Base-by-base conservation (phyloP, 805 yeast genomes). In the Metschnikowia arizonensis region DNA sequence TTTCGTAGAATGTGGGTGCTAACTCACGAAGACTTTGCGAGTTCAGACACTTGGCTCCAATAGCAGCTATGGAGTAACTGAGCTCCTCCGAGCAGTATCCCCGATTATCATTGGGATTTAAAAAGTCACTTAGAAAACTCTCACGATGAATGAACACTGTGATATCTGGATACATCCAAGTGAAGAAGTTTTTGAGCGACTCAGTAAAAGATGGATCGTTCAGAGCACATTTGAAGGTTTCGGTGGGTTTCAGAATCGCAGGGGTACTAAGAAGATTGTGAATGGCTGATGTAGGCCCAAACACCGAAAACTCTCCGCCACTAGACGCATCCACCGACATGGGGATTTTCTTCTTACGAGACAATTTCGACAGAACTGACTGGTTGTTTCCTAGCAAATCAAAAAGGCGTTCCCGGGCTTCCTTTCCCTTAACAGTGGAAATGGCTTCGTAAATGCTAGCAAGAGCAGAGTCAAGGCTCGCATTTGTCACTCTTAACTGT, bases 241-340 rank as follows among this genome's bases (percentile, higher is more conserved):
- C 48, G 2, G 43, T 37, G 11, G 49, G 40, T 7, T 37, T 34
- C 4, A 49, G 40, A 4, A 44, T 40, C 5, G 45, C 28, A 1
- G 50, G 32, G 38, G 35, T 30, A n/a, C 48, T 50, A 7, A 53
- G 50, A 37, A 49, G 50, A 34, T 50, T 49, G 35, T 47, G 50
- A 25, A 53, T 52, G 9, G 58, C 55, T 3, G 53, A 50, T 0
- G 57, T 54, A 29, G 56, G 58, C 11, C 58, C 58, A 36, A 49
- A 53, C 10, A 54, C 50, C 26, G 53, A 50, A 36, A 37, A 54
- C 29, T 42, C 50, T 4, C 55, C 58, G 2, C 50, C 53, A 21
- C 50, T 42, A 7, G 52, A 46, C 17, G 55, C 50, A 23, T 52
- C 54, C 18, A 54, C 39, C 12, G 54, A 47, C 14, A 52, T 51